Base-by-base conservation (phyloP, 1,284 basidiomycete species). In the Volvariella surrecta region DNA sequence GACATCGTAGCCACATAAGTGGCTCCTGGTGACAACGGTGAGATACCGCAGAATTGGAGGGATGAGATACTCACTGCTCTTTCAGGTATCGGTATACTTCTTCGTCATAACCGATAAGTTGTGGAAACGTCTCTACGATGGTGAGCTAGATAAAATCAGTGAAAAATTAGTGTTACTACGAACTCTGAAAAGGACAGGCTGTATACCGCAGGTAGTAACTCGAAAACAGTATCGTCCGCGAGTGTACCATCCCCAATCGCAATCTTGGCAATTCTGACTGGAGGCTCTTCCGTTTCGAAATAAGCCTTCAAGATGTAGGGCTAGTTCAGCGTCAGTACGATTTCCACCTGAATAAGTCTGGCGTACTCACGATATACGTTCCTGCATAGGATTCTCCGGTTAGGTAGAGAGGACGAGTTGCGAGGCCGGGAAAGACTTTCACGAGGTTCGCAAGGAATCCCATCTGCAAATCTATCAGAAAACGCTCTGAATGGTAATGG, bases 261-360 rank as follows among this genome's bases (percentile, higher is more conserved):
- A 43, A 85, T 74, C 53, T 76, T 80, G 0, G 68, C 64, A 19
- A 86, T 65, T 3, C 72, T 75, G n/a, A 84, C 78, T 1, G 83
- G 82, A n/a, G 82, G 80, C 32, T 75, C 69, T 1, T 65, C 49
- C 57, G 74, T 66, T 32, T 64, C 66, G 50, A 85, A 82, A 53
- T 83, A 81, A 8, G 79, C 63, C 59, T 85, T 81, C 48, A 77
- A 64, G 53, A 84, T 86, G 52, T 82, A 82, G n/a, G 83, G 79
- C 80, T 82, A 45, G 35, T 48, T 40, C 37, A 38, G 47, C 32
- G 44, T 28, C 39, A 17, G 44, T n/a, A 42, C 31, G 30, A 46
- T 37, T 30, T 8, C 16, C 4, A 8, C 40, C 2, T n/a, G n/a
- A 35, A 21, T 17, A 18, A 31, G 21, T 2, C 3, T 20, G 44